A percentile compares a stretch with the other conserved stretches of the same genome.
Evolutionary conservation across 2,329 filamentous ascomycete genomes (phyloP).

Genomic region (Boeremia exigua): DNA sequence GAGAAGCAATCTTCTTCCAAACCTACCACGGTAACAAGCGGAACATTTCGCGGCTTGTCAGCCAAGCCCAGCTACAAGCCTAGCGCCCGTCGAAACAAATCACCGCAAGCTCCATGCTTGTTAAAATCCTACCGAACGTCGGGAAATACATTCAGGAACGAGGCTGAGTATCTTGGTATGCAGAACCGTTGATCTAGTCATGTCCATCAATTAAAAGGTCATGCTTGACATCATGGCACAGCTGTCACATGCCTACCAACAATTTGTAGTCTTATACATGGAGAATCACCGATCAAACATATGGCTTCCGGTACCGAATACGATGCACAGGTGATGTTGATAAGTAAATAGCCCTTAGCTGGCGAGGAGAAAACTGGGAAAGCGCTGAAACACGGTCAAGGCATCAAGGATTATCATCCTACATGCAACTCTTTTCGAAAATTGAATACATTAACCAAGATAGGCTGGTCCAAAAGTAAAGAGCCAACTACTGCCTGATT

Average conservation of each 20-base stretch:
- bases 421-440: background rate
- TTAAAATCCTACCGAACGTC: background rate
- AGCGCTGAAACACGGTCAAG: background rate
- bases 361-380: conserved; percentile 2
- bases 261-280: background rate
- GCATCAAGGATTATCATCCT: background rate
- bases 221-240: background rate
- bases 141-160: background rate
- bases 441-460: background rate
- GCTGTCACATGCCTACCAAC: background rate
- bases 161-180: background rate
- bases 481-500: background rate
- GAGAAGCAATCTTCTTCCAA: background rate
- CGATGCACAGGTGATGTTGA: background rate
- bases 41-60: background rate
- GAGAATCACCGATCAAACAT: background rate
- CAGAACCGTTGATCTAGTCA: background rate
- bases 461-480: background rate
- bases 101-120: background rate
- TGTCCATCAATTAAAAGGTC: background rate
- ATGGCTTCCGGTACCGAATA: background rate
- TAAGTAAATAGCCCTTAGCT: background rate
- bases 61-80: conserved; percentile 1
- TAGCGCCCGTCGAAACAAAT: background rate
- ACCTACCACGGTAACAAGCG: background rate